Evolutionary conservation across 2,329 filamentous ascomycete genomes (phyloP).

Genomic region (Talaromyces piceae): DNA sequence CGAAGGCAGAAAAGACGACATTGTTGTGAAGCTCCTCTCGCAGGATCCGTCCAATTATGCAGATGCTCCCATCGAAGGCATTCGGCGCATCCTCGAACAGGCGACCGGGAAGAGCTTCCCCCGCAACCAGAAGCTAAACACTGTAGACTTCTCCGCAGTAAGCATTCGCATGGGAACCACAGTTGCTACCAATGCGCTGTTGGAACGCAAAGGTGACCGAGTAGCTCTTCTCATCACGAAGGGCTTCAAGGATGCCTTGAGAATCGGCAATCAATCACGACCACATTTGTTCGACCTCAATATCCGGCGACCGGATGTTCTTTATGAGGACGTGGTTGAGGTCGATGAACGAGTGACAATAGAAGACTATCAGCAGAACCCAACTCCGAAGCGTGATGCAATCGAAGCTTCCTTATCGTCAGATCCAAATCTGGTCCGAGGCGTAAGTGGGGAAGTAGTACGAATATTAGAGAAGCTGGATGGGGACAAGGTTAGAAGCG

Average conservation of each 20-base stretch:
- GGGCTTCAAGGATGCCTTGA: conserved; percentile 74
- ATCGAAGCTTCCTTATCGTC: conserved; percentile 11
- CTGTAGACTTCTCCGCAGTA: conserved; percentile 11
- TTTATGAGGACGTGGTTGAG: conserved; percentile 18
- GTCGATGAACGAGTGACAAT: conserved; percentile 41
- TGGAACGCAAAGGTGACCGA: conserved; percentile 77
- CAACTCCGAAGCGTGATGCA: conserved; percentile 17
- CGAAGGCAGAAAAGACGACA: conserved; percentile 15
- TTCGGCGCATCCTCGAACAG: conserved; percentile 57
- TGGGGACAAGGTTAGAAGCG: conserved; percentile 44
- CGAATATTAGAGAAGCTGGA: conserved; percentile 55
- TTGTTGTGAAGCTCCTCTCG: conserved; percentile 21
- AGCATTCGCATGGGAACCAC: conserved; percentile 78
- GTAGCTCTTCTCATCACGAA: conserved; percentile 77
- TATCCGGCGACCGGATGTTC: conserved; percentile 64
- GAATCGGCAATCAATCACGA: conserved; percentile 80
- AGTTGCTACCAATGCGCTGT: conserved; percentile 77
- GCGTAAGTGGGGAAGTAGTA: conserved; percentile 57
- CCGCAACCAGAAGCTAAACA: conserved; percentile 11
- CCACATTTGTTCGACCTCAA: conserved; percentile 81
- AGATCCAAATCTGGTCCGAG: conserved; percentile 24
- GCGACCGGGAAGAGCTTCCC: conserved; percentile 13
- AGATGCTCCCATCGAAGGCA: conserved; percentile 64
- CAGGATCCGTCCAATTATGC: conserved; percentile 20
- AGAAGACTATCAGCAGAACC: conserved; percentile 21